Evolutionary conservation across 1,284 basidiomycete genomes (phyloP).

Genomic region (Neonothopanus nambi): DNA sequence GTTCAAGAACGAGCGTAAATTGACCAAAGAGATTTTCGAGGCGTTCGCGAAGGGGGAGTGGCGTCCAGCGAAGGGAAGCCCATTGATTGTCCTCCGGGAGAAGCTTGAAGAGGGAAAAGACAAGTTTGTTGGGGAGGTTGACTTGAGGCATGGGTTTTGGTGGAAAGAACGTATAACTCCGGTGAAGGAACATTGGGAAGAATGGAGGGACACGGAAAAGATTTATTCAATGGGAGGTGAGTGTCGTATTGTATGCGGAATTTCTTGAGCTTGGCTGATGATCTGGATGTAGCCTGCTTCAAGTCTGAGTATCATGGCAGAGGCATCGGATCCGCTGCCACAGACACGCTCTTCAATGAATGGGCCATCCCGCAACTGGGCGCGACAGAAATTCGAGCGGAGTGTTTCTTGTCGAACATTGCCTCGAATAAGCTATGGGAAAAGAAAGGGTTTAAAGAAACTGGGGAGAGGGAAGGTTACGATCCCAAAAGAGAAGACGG

Average conservation of each 20-base stretch:
- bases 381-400: conserved; percentile 19
- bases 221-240: conserved; percentile 18
- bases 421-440: conserved; percentile 16
- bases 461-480: not conserved
- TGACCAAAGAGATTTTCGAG: conserved; percentile 10
- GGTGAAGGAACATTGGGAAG: conserved; percentile 16
- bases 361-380: conserved; percentile 20
- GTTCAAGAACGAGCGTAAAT: conserved; percentile 15
- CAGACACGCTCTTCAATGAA: conserved; percentile 10
- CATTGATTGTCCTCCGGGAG: not conserved
- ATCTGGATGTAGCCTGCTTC: conserved; percentile 10
- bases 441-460: conserved; percentile 19
- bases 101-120: conserved; percentile 1
- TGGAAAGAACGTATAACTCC: conserved; percentile 11
- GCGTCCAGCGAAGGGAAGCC: conserved; percentile 1
- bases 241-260: not conserved
- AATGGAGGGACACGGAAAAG: conserved; percentile 14
- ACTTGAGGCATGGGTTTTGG: not conserved
- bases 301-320: conserved; percentile 13
- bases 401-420: conserved; percentile 10
- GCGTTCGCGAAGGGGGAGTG: conserved; percentile 6
- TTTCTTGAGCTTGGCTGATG: not conserved
- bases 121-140: conserved; percentile 19
- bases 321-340: conserved; percentile 17
- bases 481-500: not conserved